Percentiles rank a stretch among this genome's conserved stretches.
These are phyloP conservation scores for Lactarius evosmus DNA, from an alignment of 768 basidiomycete species.

Conservation along the genomic window DNA sequence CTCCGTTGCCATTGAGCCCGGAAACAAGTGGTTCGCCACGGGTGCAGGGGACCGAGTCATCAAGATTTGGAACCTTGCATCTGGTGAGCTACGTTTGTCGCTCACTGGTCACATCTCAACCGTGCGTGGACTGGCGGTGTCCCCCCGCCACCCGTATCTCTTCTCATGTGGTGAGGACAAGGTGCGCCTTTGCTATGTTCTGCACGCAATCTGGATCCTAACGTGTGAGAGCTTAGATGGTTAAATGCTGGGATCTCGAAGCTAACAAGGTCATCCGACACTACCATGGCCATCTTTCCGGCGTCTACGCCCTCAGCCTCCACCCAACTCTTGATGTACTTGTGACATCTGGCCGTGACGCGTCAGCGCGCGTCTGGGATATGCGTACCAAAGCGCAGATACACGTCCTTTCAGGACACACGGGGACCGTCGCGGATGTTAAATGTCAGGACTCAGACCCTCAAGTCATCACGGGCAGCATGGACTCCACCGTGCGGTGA, in stretches of 20 bases:
- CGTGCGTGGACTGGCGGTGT: constrained; percentile 91
- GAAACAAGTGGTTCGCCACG: constrained; percentile 97
- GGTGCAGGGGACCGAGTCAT: constrained; percentile 98
- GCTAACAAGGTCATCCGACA: constrained; percentile 98
- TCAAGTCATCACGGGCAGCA: constrained; percentile 95
- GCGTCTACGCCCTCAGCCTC: constrained; percentile 89
- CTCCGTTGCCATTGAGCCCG: constrained; percentile 93
- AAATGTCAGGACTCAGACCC: constrained; percentile 97
- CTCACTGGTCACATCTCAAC: constrained; percentile 98
- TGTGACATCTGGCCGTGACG: constrained; percentile 93
- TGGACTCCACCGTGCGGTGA: constrained; percentile 94
- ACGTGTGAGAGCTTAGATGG: constrained; percentile 63
- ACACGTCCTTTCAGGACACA: constrained; percentile 90
- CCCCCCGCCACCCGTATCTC: constrained; percentile 89
- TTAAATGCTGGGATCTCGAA: constrained; percentile 99
- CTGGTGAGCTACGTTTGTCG: constrained; percentile 94
- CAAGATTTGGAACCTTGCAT: constrained; percentile 98
- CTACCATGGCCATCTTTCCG: constrained; percentile 97
- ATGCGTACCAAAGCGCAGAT: constrained; percentile 98
- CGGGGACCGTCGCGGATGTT: constrained; percentile 92
- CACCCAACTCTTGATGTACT: constrained; percentile 96
- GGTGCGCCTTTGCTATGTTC: constrained; percentile 43
- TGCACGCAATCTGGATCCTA: neutral
- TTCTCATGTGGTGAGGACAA: constrained; percentile 99
- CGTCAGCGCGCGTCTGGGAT: constrained; percentile 97